Evolutionary conservation across 208 protist species (phyloP).

Genomic region (Leishmania martiniquensis): DNA sequence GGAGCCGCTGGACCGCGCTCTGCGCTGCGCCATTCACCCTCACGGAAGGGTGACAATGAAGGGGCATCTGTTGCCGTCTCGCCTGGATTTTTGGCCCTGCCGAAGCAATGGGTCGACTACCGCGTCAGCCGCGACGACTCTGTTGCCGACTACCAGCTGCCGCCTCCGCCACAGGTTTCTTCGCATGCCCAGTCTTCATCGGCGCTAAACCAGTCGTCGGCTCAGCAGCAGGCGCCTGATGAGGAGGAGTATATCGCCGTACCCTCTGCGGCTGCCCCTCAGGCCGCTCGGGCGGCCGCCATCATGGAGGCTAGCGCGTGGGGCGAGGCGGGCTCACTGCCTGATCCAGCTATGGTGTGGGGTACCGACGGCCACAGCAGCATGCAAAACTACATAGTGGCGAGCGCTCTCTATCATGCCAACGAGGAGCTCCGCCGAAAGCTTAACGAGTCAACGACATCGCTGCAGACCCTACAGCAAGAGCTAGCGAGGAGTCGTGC

Average conservation of each 20-base stretch:
- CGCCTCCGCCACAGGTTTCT: neutral
- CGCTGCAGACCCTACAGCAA: conserved; percentile 73
- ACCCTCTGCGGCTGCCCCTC: conserved; percentile 40
- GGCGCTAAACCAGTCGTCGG: neutral
- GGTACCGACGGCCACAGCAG: conserved; percentile 71
- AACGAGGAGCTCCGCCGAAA: conserved; percentile 88
- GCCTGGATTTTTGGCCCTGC: neutral
- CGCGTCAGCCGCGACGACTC: conserved; percentile 3
- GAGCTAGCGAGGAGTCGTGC: conserved; percentile 64
- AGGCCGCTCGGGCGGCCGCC: conserved; percentile 36
- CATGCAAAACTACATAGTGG: conserved; percentile 79
- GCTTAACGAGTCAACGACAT: conserved; percentile 66
- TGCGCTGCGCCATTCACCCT: neutral
- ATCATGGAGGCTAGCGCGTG: conserved; percentile 39
- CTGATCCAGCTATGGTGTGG: conserved; percentile 90
- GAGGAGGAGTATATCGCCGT: conserved; percentile 48
- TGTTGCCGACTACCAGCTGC: neutral
- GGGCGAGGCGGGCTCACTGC: conserved; percentile 42
- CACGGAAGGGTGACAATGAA: neutral
- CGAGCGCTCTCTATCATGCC: conserved; percentile 82
- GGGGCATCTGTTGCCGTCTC: neutral
- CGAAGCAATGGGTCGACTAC: conserved; percentile 9
- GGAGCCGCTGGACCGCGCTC: neutral
- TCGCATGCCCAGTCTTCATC: neutral
- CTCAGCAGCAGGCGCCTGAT: neutral